A percentile compares a stretch with the other conserved stretches of the same genome.
Evolutionary conservation across 176 grass and related monocot genomes (phyloP).

Genomic region (Musa troglodytarum): DNA sequence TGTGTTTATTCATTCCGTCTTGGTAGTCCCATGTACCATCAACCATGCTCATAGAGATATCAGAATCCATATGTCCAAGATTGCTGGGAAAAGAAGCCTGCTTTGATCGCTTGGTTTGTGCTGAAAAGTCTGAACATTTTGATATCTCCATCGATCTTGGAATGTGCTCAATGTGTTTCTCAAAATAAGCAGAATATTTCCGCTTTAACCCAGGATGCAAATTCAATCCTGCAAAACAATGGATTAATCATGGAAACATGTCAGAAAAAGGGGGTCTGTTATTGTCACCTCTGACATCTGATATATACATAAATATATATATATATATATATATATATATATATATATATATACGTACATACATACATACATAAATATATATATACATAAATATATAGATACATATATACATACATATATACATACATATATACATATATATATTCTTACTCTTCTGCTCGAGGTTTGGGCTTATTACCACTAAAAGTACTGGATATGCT

Average conservation of each 20-base stretch:
- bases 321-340: too few relatives aligned
- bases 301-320: not conserved
- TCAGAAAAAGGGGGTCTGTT: not conserved
- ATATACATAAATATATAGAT: too few relatives aligned
- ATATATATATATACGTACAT: too few relatives aligned
- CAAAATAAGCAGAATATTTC: slow-evolving; percentile 35
- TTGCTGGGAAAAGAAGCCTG: slow-evolving; percentile 12
- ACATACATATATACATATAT: too few relatives aligned
- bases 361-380: too few relatives aligned
- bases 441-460: not conserved
- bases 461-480: slow-evolving; percentile 40
- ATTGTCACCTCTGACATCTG: slow-evolving; percentile 6
- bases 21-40: slow-evolving; percentile 27
- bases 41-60: slow-evolving; percentile 25
- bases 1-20: slow-evolving; percentile 36
- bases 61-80: slow-evolving; percentile 29
- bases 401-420: too few relatives aligned
- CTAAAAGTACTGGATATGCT: slow-evolving; percentile 68
- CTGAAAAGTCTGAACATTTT: slow-evolving; percentile 28
- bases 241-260: not conserved
- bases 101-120: slow-evolving; percentile 54
- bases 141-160: slow-evolving; percentile 41
- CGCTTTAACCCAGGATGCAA: slow-evolving; percentile 80
- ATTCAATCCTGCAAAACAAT: slow-evolving; percentile 59
- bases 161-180: slow-evolving; percentile 33